phyloP scores from a whole-genome alignment of 495 filamentous ascomycete species.

The Aspergillus sclerotioniger region DNA sequence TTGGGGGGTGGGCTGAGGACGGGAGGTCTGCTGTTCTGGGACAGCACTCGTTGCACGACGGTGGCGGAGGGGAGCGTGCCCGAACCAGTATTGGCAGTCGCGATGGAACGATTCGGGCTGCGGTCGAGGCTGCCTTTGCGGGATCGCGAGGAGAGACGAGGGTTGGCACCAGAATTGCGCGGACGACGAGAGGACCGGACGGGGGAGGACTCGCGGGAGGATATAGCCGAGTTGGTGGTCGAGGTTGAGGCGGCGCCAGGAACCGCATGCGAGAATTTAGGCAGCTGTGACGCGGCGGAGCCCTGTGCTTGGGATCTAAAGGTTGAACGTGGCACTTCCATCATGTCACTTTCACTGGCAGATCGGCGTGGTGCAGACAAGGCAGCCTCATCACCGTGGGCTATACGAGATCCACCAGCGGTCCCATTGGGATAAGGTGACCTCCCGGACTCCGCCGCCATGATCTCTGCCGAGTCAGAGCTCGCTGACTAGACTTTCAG shows the following conservation, averaged over 20 bases:
- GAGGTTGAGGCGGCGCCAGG: conserved; percentile 33
- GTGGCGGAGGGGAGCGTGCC: conserved; percentile 54
- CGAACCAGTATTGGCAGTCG: conserved; percentile 29
- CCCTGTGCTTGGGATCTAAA: conserved; percentile 31
- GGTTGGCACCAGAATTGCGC: conserved; percentile 29
- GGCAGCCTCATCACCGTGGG: conserved; percentile 31
- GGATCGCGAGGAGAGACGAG: conserved; percentile 49
- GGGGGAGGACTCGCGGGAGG: conserved; percentile 53
- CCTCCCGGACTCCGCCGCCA: conserved; percentile 48
- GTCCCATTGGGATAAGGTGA: conserved; percentile 38
- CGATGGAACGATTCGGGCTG: conserved; percentile 60
- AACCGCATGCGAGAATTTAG: conserved; percentile 35
- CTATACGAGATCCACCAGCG: conserved; percentile 33
- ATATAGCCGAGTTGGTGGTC: conserved; percentile 41
- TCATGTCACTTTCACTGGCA: conserved; percentile 33
- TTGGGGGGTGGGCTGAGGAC: conserved; percentile 50
- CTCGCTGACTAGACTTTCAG: conserved; percentile 35
- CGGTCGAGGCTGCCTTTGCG: conserved; percentile 69
- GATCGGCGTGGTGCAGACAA: conserved; percentile 28
- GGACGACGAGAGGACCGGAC: conserved; percentile 37
- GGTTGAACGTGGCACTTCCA: conserved; percentile 31
- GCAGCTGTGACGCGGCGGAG: conserved; percentile 35
- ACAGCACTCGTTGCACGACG: conserved; percentile 62
- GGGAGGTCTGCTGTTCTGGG: conserved; percentile 58
- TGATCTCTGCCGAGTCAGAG: conserved; percentile 35